phyloP scores from a whole-genome alignment of 495 filamentous ascomycete species.

The Staphylotrichum tortipilum region DNA sequence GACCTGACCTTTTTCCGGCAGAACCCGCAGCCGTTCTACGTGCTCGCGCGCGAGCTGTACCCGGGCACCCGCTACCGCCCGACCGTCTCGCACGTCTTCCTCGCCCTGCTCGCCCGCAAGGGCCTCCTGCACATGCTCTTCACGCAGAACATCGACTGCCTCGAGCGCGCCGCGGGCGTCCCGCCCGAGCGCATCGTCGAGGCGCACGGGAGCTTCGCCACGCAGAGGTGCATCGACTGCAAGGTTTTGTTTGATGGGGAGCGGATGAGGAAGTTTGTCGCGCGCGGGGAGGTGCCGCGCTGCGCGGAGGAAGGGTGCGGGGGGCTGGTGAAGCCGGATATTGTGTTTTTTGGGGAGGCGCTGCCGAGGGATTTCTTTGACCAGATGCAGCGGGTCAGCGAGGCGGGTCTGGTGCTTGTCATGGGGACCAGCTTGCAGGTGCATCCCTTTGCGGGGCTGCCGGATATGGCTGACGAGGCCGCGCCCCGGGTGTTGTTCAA shows the following conservation, averaged over 20 bases:
- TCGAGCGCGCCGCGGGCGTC: constrained; percentile 83
- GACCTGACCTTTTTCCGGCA: constrained; percentile 78
- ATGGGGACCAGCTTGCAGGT: constrained; percentile 89
- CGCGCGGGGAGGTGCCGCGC: constrained; percentile 53
- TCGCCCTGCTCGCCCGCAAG: constrained; percentile 63
- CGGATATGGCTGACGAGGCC: constrained; percentile 47
- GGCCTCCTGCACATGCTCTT: constrained; percentile 75
- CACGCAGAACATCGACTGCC: constrained; percentile 95
- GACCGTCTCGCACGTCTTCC: constrained; percentile 79
- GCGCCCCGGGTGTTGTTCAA: constrained; percentile 81
- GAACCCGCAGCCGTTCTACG: constrained; percentile 86
- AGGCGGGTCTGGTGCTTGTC: constrained; percentile 75
- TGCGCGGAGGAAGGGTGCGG: constrained; percentile 53
- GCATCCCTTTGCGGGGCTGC: constrained; percentile 81
- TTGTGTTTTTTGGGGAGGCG: constrained; percentile 83
- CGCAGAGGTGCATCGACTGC: constrained; percentile 86
- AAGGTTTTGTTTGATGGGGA: constrained; percentile 58
- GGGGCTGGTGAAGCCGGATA: constrained; percentile 90
- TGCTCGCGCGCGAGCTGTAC: constrained; percentile 80
- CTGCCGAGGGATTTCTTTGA: constrained; percentile 63
- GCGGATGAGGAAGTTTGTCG: constrained; percentile 60
- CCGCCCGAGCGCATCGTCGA: constrained; percentile 75
- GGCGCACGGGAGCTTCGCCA: constrained; percentile 90
- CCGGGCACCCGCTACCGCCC: constrained; percentile 77
- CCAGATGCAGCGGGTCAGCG: constrained; percentile 43